Evolutionary conservation across 768 basidiomycete species (phyloP).

Genomic region (Termitomyces sp.): DNA sequence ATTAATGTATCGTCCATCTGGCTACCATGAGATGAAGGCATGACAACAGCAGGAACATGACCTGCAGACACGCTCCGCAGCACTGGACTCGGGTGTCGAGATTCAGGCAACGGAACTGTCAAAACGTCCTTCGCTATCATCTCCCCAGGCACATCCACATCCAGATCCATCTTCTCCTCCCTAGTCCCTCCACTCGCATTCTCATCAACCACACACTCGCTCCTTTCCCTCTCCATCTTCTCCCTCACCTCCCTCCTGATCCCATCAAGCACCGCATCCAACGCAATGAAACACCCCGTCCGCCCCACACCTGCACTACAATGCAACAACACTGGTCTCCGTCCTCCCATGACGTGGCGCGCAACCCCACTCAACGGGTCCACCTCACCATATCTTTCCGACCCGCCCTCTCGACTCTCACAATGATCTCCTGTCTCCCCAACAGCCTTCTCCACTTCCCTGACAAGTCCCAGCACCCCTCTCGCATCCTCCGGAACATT

Average conservation of each 20-base stretch:
- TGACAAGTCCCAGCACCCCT: conserved; percentile 68
- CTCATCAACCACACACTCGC: background rate
- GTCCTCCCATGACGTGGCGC: conserved; percentile 37
- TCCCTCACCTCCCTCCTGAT: conserved; percentile 51
- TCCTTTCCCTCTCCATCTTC: conserved; percentile 2
- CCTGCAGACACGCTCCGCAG: background rate
- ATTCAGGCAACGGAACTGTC: background rate
- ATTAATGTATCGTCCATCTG: background rate
- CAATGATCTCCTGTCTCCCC: conserved; percentile 23
- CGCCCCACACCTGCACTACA: conserved; percentile 95
- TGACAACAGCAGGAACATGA: background rate
- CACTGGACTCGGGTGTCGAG: background rate
- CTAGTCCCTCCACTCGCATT: conserved; percentile 3
- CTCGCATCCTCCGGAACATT: conserved; percentile 85
- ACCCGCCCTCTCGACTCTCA: conserved; percentile 3
- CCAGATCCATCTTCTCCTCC: conserved; percentile 25
- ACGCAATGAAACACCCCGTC: conserved; percentile 89
- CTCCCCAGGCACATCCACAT: conserved; percentile 18
- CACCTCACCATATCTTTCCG: conserved; percentile 20
- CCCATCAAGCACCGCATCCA: conserved; percentile 81
- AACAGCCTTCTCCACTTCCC: conserved; percentile 52
- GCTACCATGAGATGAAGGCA: background rate
- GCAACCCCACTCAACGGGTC: conserved; percentile 54
- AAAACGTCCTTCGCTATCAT: background rate
- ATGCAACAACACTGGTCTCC: conserved; percentile 68